phyloP scores from a whole-genome alignment of 352 stramenopile species.

The Nothophytophthora sp. region DNA sequence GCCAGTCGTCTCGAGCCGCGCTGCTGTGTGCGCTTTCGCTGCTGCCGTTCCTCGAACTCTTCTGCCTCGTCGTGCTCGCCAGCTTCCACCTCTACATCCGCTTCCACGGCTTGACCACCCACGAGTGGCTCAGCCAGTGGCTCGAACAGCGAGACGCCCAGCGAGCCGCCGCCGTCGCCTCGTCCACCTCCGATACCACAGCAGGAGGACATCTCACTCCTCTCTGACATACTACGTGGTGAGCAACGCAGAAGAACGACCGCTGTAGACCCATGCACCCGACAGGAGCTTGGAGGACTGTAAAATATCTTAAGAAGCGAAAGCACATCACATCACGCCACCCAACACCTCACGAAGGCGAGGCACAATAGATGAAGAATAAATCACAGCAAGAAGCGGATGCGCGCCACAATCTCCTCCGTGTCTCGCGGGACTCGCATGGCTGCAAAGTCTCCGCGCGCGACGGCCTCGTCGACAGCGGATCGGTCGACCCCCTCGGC shows the following conservation, averaged over 20 bases:
- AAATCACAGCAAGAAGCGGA: slow-evolving; percentile 67
- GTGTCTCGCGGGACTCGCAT: slow-evolving; percentile 40
- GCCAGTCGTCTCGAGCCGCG: slow-evolving; percentile 9
- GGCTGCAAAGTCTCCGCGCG: slow-evolving; percentile 30
- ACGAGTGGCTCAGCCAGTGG: slow-evolving; percentile 61
- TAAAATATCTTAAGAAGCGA: too few species aligned
- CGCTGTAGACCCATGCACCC: too few species aligned
- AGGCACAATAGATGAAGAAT: too few species aligned
- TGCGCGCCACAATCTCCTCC: slow-evolving; percentile 50
- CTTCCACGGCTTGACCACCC: slow-evolving; percentile 44
- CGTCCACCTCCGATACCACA: not conserved
- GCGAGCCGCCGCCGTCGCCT: not conserved
- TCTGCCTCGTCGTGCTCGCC: slow-evolving; percentile 59
- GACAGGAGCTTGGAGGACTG: too few species aligned
- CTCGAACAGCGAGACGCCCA: slow-evolving; percentile 17
- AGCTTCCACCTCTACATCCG: slow-evolving; percentile 70
- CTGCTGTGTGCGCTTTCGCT: slow-evolving; percentile 39
- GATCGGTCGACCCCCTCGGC: slow-evolving; percentile 11
- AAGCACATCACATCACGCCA: too few species aligned
- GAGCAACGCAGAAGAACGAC: too few species aligned
- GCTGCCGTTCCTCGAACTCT: slow-evolving; percentile 51
- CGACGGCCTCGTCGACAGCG: slow-evolving; percentile 25
- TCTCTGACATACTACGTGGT: too few species aligned
- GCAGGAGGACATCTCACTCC: slow-evolving; percentile 5
- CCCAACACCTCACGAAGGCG: too few species aligned